These are phyloP conservation scores for Wolfiporia cocos DNA, from an alignment of 1,284 basidiomycete species.

Conservation along the genomic window DNA sequence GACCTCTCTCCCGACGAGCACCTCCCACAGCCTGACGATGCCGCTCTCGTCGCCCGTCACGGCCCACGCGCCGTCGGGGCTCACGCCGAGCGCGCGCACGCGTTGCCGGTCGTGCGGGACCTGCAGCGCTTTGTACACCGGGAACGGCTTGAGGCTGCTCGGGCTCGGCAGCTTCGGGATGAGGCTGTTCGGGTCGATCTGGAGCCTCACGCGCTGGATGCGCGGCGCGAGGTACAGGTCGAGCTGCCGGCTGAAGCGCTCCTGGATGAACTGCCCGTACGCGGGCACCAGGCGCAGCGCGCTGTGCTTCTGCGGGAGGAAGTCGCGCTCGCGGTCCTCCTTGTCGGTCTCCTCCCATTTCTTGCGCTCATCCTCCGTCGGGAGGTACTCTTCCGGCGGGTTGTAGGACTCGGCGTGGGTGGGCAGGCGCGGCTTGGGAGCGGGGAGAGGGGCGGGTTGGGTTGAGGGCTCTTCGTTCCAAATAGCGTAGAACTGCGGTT, in stretches of 20 bases:
- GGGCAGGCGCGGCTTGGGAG: constrained; percentile 88
- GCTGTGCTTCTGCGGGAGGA: constrained; percentile 84
- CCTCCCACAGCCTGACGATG: constrained; percentile 87
- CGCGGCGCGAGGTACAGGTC: constrained; percentile 97
- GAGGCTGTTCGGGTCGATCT: constrained; percentile 86
- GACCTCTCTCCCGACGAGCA: constrained; percentile 87
- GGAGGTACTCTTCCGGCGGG: constrained; percentile 95
- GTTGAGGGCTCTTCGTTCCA: constrained; percentile 75
- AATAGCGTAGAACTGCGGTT: constrained; percentile 82
- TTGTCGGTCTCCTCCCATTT: constrained; percentile 85
- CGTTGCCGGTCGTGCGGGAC: constrained; percentile 69
- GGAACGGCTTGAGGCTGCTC: constrained; percentile 91
- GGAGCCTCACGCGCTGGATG: constrained; percentile 81
- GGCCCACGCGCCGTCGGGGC: constrained; percentile 89
- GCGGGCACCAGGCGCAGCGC: constrained; percentile 89
- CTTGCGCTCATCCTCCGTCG: constrained; percentile 80
- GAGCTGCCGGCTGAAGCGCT: constrained; percentile 91
- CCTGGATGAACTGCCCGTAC: constrained; percentile 89
- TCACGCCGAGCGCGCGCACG: constrained; percentile 75
- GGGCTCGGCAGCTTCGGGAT: constrained; percentile 97
- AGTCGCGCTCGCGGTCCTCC: constrained; percentile 90
- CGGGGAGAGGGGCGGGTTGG: constrained; percentile 80
- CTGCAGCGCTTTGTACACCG: constrained; percentile 74
- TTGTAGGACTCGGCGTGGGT: constrained; percentile 97
- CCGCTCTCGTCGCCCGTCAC: constrained; percentile 92